phyloP scores from a whole-genome alignment of 768 basidiomycete genomes.

The Mycena epipterygia region DNA sequence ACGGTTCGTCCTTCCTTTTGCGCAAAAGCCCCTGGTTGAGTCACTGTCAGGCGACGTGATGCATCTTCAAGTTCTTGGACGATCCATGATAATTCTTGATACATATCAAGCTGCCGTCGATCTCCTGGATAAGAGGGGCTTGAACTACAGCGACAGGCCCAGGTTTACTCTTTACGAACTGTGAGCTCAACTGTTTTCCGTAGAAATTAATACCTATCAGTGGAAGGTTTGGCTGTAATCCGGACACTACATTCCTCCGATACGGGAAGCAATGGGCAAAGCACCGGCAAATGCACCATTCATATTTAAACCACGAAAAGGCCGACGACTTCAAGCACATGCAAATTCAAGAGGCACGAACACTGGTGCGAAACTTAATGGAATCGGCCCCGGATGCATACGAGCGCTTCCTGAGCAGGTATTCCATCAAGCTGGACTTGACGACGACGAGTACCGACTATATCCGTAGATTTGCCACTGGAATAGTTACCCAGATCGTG shows the following conservation, averaged over 20 bases:
- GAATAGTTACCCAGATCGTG: slow-evolving; percentile 41
- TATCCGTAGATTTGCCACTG: slow-evolving; percentile 32
- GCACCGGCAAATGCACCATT: slow-evolving; percentile 43
- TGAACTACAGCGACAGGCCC: slow-evolving; percentile 42
- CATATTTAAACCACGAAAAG: slow-evolving; percentile 41
- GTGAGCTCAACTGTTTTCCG: slow-evolving; percentile 21
- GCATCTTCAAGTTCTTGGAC: slow-evolving; percentile 39
- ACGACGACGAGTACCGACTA: too few relatives aligned
- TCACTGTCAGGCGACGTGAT: slow-evolving; percentile 24
- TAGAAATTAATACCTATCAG: background rate
- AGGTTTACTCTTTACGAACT: slow-evolving; percentile 34
- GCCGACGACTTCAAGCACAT: slow-evolving; percentile 33
- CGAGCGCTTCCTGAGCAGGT: slow-evolving; percentile 6
- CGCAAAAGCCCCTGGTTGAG: background rate
- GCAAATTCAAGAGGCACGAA: slow-evolving; percentile 28
- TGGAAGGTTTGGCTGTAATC: slow-evolving; percentile 36
- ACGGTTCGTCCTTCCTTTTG: background rate
- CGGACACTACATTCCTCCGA: slow-evolving; percentile 27
- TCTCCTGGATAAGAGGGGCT: slow-evolving; percentile 47
- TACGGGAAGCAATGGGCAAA: slow-evolving; percentile 44
- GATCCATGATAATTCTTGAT: slow-evolving; percentile 34
- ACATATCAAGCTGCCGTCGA: slow-evolving; percentile 40
- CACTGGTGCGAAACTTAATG: background rate
- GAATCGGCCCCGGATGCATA: background rate
- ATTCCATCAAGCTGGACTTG: too few relatives aligned